These are phyloP conservation scores for Rhododendron williamsianum DNA, from an alignment of 148 eudicot genomes.

Conservation along the genomic window DNA sequence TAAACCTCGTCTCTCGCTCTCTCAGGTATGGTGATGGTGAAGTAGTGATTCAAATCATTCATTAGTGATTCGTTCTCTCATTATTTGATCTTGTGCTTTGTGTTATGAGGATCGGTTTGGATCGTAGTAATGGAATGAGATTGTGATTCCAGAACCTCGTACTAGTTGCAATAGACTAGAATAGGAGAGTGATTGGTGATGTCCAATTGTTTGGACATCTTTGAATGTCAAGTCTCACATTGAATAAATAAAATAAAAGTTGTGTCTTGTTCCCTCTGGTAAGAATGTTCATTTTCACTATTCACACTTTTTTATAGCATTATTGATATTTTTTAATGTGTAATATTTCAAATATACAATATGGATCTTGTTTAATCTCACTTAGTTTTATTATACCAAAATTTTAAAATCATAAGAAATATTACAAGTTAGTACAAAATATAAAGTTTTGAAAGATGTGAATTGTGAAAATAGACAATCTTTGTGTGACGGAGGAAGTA, in stretches of 20 bases:
- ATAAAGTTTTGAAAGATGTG: neutral
- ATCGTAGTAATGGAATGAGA: neutral
- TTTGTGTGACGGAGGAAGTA: neutral
- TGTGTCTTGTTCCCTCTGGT: neutral
- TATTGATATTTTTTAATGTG: neutral
- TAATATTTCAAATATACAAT: neutral
- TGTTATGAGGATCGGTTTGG: neutral
- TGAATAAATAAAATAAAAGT: neutral
- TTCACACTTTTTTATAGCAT: neutral
- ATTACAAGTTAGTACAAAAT: no score
- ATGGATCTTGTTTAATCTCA: neutral
- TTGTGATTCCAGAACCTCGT: neutral
- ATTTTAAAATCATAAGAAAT: neutral
- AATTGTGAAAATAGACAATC: neutral
- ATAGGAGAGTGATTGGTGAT: neutral
- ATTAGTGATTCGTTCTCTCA: neutral
- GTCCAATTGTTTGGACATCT: neutral
- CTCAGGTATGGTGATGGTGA: slow-evolving; percentile 50
- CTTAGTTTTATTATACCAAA: neutral
- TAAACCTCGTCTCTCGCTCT: slow-evolving; percentile 81
- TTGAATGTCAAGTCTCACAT: neutral
- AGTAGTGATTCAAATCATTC: neutral
- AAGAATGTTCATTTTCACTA: neutral
- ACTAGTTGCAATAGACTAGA: neutral
- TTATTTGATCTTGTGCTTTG: neutral